Evolutionary conservation across 225 moss, liverwort and hornwort genomes (phyloP), one percentile per base, ranked within the genome.

Genomic region (Polytrichum commune): DNA sequence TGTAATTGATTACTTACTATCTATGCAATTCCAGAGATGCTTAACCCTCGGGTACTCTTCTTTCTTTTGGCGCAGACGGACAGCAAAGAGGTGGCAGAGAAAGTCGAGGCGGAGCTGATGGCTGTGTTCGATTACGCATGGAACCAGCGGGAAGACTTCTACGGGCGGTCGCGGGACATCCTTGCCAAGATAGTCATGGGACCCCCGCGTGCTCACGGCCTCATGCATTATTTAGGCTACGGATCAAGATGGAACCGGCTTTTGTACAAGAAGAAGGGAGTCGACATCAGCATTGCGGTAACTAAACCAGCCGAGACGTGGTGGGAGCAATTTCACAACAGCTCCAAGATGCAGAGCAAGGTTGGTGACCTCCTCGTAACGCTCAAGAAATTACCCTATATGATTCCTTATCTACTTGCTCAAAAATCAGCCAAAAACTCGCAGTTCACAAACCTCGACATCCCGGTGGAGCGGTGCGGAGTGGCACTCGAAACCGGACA

Each of bases 81-180:
- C 61, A 92, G 74, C 74, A 97, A 92, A 82, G 87, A 90, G 68
- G 81, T 88, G 35, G 92, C 97, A 0, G 93, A 97, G 82, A 86
- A 62, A 61, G 86, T 91, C 18, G 90, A 92, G n/a, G 72, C 86
- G 5, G 92, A 94, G 55, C 81, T 97, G 32, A 92, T 91, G 1
- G 89, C 77, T 24, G 88, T 73, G 7, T 97, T 94, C 68, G 97
- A 97, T 76, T 97, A 97, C 46, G 92, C 97, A 20, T 97, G 97
- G 97, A 97, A 97, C 58, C 78, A 88, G 63, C 82, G 84, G 27
- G 76, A 68, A 7, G 84, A 88, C 60, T 88, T 86, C 9, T 76
- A 78, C 2, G 69, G 84, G 54, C 84, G 97, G 60, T 86, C 92
- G 10, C 83, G 83, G 25, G 97, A 94, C 72, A 86, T 97, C 69